A percentile compares a stretch with the other conserved stretches of the same genome.
Evolutionary conservation across 2,329 filamentous ascomycete species (phyloP).

Genomic region (Gremmenia infestans): DNA sequence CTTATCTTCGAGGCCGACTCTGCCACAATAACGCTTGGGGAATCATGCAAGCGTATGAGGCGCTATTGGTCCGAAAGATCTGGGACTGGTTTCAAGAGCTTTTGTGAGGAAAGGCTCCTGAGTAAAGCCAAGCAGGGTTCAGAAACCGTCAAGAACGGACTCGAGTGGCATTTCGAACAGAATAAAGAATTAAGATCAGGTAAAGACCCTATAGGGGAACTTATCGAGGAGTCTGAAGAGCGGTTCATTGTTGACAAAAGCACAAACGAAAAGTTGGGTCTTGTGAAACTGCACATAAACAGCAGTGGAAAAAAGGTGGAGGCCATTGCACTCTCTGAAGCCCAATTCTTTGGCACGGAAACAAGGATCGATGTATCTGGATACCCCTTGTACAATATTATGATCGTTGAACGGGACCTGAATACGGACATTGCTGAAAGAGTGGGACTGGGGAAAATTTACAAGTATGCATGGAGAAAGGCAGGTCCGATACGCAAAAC

Average conservation of each 20-base stretch:
- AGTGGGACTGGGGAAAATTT: not conserved
- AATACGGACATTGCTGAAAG: not conserved
- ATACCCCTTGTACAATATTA: not conserved
- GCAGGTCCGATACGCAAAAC: not conserved
- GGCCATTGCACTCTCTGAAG: not conserved
- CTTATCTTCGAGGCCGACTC: not conserved
- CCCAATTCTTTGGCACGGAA: not conserved
- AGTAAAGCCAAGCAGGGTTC: not conserved
- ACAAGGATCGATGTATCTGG: not conserved
- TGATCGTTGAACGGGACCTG: not conserved
- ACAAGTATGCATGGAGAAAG: slow-evolving; percentile 1
- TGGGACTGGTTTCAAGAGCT: not conserved
- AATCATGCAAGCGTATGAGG: not conserved
- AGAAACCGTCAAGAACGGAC: not conserved
- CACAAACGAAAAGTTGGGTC: not conserved
- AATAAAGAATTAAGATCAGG: no score
- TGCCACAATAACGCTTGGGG: not conserved
- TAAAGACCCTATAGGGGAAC: not conserved
- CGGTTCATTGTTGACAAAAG: not conserved
- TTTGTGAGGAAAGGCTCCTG: not conserved
- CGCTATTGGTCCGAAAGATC: not conserved
- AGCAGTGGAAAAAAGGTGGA: not conserved
- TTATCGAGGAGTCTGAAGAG: not conserved
- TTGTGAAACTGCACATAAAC: not conserved
- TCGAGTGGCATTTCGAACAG: not conserved